A percentile compares a stretch with the other conserved stretches of the same genome.
phyloP scores from a whole-genome alignment of 176 grass and related monocot genomes.

The Lolium rigidum region DNA sequence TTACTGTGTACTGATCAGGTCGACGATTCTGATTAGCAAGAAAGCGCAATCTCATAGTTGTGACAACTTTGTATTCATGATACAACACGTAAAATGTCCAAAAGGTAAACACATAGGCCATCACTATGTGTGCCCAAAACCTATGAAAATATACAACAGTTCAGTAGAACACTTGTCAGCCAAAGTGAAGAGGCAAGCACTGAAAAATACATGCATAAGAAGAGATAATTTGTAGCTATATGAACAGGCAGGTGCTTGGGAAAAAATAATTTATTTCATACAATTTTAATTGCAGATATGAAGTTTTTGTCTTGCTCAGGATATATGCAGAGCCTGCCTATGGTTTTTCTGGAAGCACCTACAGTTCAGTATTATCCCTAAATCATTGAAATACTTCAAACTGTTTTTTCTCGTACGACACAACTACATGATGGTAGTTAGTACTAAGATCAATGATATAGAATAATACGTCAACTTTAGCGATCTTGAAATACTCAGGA shows the following conservation, averaged over 20 bases:
- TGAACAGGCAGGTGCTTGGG: slow-evolving; percentile 14
- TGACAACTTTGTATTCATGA: slow-evolving; percentile 85
- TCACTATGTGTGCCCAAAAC: slow-evolving; percentile 81
- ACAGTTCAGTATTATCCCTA: neutral
- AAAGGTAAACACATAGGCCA: slow-evolving; percentile 84
- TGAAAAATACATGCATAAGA: slow-evolving; percentile 2
- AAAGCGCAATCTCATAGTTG: slow-evolving; percentile 90
- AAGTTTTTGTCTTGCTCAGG: slow-evolving; percentile 18
- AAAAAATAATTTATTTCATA: neutral
- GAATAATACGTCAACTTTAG: neutral
- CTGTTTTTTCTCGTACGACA: neutral
- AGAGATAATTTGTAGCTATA: slow-evolving; percentile 32
- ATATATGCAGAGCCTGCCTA: neutral
- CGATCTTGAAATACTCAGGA: neutral
- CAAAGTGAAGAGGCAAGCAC: neutral
- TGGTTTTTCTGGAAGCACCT: slow-evolving; percentile 19
- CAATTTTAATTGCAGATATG: neutral
- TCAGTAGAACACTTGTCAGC: slow-evolving; percentile 29
- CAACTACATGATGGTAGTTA: slow-evolving; percentile 5
- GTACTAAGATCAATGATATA: slow-evolving; percentile 20
- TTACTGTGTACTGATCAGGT: slow-evolving; percentile 90
- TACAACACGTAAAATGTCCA: slow-evolving; percentile 83
- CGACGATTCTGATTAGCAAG: slow-evolving; percentile 83
- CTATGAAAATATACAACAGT: slow-evolving; percentile 48
- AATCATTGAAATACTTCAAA: neutral